A percentile compares a stretch with the other conserved stretches of the same genome.
These are phyloP conservation scores for Xylaria sp. DNA, from an alignment of 2,329 filamentous ascomycete genomes.

Conservation along the genomic window DNA sequence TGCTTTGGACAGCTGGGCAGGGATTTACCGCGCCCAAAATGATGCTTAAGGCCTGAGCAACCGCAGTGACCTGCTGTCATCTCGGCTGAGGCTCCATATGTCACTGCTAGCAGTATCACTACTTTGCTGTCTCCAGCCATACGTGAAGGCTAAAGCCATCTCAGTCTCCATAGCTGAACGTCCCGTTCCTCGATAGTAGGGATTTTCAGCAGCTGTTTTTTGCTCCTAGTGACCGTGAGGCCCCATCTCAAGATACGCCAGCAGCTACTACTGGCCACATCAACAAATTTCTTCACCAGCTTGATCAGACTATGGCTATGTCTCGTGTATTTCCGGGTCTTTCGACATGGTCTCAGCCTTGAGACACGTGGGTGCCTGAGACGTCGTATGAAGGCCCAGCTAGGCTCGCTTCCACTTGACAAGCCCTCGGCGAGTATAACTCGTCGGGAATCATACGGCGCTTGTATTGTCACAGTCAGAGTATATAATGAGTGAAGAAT, in stretches of 20 bases:
- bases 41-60: not conserved
- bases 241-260: not conserved
- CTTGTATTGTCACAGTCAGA: not conserved
- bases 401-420: not conserved
- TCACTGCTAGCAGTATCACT: not conserved
- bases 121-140: not conserved
- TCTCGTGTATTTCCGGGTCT: not conserved
- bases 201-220: constrained; percentile 5
- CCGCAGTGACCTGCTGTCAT: constrained; percentile 4
- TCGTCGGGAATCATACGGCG: not conserved
- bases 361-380: constrained; percentile 31
- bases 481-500: constrained; percentile 26
- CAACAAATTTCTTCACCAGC: constrained; percentile 4
- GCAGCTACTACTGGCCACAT: constrained; percentile 7
- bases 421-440: not conserved
- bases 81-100: not conserved
- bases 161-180: constrained; percentile 11
- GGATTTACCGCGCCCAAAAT: constrained; percentile 13
- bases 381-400: constrained; percentile 14
- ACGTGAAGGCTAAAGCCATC: not conserved
- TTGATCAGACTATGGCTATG: not conserved
- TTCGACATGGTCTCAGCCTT: constrained; percentile 6
- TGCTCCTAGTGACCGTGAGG: not conserved
- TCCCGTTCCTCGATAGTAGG: not conserved
- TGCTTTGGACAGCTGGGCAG: constrained; percentile 17